Evolutionary conservation across 257 asterid species (phyloP), one percentile per base, ranked within the genome.

Genomic region (Solanum arcanum): DNA sequence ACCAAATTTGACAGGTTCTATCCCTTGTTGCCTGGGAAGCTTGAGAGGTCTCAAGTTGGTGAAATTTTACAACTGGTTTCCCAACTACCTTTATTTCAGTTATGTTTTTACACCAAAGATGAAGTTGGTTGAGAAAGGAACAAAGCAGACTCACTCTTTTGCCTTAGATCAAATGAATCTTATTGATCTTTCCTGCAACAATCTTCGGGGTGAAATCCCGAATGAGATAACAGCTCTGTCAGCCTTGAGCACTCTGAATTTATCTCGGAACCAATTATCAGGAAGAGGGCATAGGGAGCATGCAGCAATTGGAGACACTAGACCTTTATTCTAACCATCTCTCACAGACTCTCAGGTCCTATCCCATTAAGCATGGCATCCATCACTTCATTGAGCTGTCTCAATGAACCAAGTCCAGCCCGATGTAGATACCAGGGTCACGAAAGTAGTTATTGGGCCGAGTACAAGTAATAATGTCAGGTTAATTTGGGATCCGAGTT

Each of bases 301-400:
- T 84, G 47, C 11, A 21, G 21, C 69, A 12, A 10, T 46, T 78
- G 56, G 91, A 89, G 74, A 83, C 82, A 7, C 88, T 87, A 23
- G 89, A 87, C 46, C 85, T 89, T 52, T 89, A 88, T 5, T 14
- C 14, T n/a, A 89, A 89, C 64, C 27, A 75, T 39, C 47, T 87
- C 31, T 33, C 35, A 31, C 35, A 31, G 35, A 31, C 35, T 31
- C 35, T 31, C 66, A 1, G 87, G 87, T 35, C 11, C 3, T 0
- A 89, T 87, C 77, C 87, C 87, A 31, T 73, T 46, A 12, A 74
- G 76, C 68, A 56, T 89, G 88, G 21, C 87, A 29, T 49, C 76
- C 20, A 68, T 78, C 44, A 69, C 42, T 7, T 69, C n/a, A 29
- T 14, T 69, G 42, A 29, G 76, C 23, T 3, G 16, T 31, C 76